Evolutionary conservation across 73 alveolate species (phyloP), one percentile per base, ranked within the genome.

Genomic region (Paramecium primaurelia): DNA sequence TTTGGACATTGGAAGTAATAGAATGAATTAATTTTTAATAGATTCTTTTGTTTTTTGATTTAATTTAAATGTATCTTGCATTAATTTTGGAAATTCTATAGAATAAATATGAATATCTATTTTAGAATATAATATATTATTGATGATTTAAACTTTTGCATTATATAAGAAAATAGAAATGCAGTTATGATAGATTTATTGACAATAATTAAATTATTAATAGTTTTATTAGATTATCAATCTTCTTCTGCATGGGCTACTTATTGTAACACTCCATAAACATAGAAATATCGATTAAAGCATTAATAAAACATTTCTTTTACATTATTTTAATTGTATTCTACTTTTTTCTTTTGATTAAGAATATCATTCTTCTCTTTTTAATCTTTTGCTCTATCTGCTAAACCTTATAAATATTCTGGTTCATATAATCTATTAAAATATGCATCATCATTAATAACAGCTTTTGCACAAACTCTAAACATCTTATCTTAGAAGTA

Each of bases 241-340:
- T 64, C 77, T 0, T 59, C 77, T 26, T 59, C 77, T 26, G 77
- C 77, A 64, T 64, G 84, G 42, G 84, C 84, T 32, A 64, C 84
- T 64, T 64, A 64, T 64, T 64, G 32, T 64, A 64, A 64, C 2
- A 64, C 84, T 11, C 84, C 84, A 64, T 25, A 64, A 34, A 64
- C 84, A 64, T 64, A 64, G 84, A 64, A 64, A 26, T 64, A 64
- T 64, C 84, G 84, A 64, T 64, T 64, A 34, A 64, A 64, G 84
- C 84, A 64, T 64, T 64, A 16, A 64, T 64, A 64, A 64, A 64
- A 64, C 84, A 64, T 64, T 42, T 64, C 42, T 34, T 64, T 64
- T 14, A 64, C 84, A 25, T 34, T 64, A 64, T 34, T 64, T 12
- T 34, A 12, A 64, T 64, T 64, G 22, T 28, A 12, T 2, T 34